Evolutionary conservation across 2,329 filamentous ascomycete genomes (phyloP), one percentile per base, ranked within the genome.

Genomic region (Aspergillus thermomutatus): DNA sequence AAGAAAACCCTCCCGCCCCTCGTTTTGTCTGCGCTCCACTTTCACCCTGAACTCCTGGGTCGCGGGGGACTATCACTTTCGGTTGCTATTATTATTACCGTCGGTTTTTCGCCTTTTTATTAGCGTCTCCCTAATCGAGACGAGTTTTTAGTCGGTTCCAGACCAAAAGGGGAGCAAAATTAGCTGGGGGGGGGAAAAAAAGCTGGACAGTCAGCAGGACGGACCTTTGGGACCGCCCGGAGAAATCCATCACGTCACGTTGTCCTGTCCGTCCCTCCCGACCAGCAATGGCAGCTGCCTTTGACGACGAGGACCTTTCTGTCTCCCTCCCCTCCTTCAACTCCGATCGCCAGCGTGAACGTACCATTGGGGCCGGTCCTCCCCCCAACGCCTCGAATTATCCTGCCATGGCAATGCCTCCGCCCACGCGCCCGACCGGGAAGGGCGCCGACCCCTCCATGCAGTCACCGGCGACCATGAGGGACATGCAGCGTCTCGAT

Each of bases 221-320:
- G 53, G 58, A 46, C 51, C 55, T 56, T 59, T 54, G 54, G 58
- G 60, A 58, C 54, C 49, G 60, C 63, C 53, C 62, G 61, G 58
- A 61, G 62, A 67, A 69, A 70, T 71, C 67, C 63, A 69, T 71
- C 68, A 72, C 70, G 70, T 73, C 70, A 72, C 70, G 67, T 66
- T 71, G 63, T 64, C 65, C 62, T 60, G 57, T 61, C 65, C 57
- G 55, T 52, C 53, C 53, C 54, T 40, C 43, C 52, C 53, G 54
- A 53, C 56, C 51, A 48, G 51, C 49, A 60, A 75, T 75, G 72
- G 72, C 72, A 55, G 71, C 72, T 59, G 72, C 72, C 66, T 89
- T 89, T 74, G 88, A 92, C 72, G 89, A 92, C 74, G 89, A 91
- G 79, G 89, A 92, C 78, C 86, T 92, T 64, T 89, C 89, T 75